Percentiles rank a stretch among this genome's conserved stretches.
Evolutionary conservation across 108 stramenopile species (phyloP).

Genomic region (Poteriospumella lacustris): DNA sequence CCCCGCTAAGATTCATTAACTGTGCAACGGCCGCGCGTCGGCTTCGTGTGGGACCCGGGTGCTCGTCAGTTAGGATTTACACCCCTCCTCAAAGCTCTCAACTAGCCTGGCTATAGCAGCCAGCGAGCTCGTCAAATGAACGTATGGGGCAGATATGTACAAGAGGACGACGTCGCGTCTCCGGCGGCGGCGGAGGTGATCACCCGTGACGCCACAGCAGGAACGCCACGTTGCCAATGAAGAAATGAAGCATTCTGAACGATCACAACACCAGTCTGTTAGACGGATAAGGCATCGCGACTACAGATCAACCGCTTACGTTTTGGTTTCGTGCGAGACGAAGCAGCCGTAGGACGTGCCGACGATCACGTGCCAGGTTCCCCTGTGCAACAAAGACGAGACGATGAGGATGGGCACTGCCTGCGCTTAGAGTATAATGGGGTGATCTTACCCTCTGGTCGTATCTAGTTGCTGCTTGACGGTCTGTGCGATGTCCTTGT

Average conservation of each 20-base stretch:
- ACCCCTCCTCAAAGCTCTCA: too few relatives aligned
- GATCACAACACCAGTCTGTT: neutral
- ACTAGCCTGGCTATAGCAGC: too few relatives aligned
- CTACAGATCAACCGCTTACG: constrained; percentile 22
- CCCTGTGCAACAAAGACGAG: constrained; percentile 1
- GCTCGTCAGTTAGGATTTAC: too few relatives aligned
- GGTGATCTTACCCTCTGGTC: constrained; percentile 1
- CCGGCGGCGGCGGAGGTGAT: too few relatives aligned
- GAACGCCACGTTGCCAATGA: constrained; percentile 14
- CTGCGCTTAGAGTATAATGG: neutral
- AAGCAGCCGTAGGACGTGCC: constrained; percentile 22
- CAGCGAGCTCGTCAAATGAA: too few relatives aligned
- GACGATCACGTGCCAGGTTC: constrained; percentile 24
- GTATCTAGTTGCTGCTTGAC: constrained; percentile 26
- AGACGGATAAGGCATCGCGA: neutral
- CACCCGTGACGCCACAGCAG: constrained; percentile 20
- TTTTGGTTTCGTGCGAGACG: constrained; percentile 25
- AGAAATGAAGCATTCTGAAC: constrained; percentile 15
- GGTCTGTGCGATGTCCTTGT: constrained; percentile 23
- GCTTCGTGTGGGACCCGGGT: too few relatives aligned
- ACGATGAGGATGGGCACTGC: neutral
- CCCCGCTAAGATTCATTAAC: too few relatives aligned
- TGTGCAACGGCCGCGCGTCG: too few relatives aligned
- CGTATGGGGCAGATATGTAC: too few relatives aligned
- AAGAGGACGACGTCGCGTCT: too few relatives aligned